phyloP scores from a whole-genome alignment of 78 protist genomes.

The Dictyostelium intermedium region DNA sequence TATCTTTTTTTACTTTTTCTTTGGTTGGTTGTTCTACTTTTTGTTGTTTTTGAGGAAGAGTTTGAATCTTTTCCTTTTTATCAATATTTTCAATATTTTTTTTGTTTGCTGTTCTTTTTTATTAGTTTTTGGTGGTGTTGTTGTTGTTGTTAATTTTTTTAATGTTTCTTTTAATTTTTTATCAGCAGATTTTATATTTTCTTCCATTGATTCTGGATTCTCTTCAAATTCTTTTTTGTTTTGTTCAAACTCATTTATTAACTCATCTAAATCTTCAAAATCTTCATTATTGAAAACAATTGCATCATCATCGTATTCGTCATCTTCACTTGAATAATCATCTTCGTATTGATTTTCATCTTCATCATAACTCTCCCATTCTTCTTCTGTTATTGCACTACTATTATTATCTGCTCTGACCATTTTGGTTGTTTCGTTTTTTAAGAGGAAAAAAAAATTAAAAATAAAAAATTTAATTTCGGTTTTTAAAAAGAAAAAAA shows the following conservation, averaged over 20 bases:
- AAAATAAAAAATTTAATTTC: not conserved
- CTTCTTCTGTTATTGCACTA: slow-evolving; percentile 12
- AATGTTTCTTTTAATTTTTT: not conserved
- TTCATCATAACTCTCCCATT: slow-evolving; percentile 38
- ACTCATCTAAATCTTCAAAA: not conserved
- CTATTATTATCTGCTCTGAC: slow-evolving; percentile 22
- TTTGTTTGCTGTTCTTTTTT: not conserved
- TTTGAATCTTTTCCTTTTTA: not conserved
- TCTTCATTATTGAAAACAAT: not conserved
- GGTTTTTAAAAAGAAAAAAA: too few relatives aligned
- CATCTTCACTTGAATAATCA: not conserved
- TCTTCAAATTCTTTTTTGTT: not conserved
- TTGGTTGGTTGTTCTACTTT: not conserved
- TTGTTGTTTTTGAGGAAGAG: not conserved
- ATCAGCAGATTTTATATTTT: not conserved
- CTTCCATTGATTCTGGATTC: not conserved
- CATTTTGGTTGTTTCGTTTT: not conserved
- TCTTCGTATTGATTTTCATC: not conserved
- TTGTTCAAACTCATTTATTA: not conserved
- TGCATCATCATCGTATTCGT: not conserved
- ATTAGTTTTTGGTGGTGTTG: not conserved
- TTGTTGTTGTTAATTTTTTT: not conserved
- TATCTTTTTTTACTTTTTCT: not conserved
- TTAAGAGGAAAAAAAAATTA: not conserved
- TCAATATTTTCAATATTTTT: not conserved